Evolutionary conservation across 495 filamentous ascomycete genomes (phyloP).

Genomic region (Bombardia bombarda): DNA sequence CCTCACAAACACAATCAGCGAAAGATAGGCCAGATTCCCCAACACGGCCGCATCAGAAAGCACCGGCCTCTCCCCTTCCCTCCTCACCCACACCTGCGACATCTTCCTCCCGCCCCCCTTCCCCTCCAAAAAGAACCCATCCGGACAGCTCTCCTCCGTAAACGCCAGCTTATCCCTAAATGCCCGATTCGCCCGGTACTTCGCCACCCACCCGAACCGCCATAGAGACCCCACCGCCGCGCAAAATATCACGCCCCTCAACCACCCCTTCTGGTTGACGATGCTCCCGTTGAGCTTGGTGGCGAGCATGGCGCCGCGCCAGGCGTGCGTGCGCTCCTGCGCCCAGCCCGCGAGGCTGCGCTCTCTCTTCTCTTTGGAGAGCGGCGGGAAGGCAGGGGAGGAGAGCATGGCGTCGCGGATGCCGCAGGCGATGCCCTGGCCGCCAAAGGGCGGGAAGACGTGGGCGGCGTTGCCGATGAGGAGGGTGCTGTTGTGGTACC

Average conservation of each 20-base stretch:
- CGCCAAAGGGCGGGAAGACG: slow-evolving; percentile 50
- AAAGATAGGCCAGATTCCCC: slow-evolving; percentile 1
- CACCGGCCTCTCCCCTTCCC: not conserved
- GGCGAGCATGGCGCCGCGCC: slow-evolving; percentile 14
- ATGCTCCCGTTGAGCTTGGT: slow-evolving; percentile 19
- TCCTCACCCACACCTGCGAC: slow-evolving; percentile 1
- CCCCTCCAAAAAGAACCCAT: slow-evolving; percentile 3
- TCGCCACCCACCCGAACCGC: not conserved
- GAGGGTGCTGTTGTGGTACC: slow-evolving; percentile 36
- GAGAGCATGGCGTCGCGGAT: slow-evolving; percentile 18
- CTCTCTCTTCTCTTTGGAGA: not conserved
- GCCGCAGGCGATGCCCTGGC: slow-evolving; percentile 46
- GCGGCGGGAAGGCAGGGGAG: too few relatives aligned
- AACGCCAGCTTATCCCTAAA: slow-evolving; percentile 2
- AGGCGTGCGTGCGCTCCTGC: slow-evolving; percentile 16
- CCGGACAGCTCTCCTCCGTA: slow-evolving; percentile 1
- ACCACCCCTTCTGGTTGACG: slow-evolving; percentile 11
- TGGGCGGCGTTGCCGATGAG: slow-evolving; percentile 48
- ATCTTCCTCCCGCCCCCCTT: not conserved
- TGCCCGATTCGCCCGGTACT: not conserved
- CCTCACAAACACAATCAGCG: slow-evolving; percentile 1
- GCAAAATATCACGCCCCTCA: not conserved
- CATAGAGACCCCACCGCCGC: not conserved
- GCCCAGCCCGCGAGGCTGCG: slow-evolving; percentile 16
- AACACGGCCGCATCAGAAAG: not conserved